A percentile compares a stretch with the other conserved stretches of the same genome.
phyloP scores from a whole-genome alignment of 805 yeast species.

The Grigorovia transvaalensis region DNA sequence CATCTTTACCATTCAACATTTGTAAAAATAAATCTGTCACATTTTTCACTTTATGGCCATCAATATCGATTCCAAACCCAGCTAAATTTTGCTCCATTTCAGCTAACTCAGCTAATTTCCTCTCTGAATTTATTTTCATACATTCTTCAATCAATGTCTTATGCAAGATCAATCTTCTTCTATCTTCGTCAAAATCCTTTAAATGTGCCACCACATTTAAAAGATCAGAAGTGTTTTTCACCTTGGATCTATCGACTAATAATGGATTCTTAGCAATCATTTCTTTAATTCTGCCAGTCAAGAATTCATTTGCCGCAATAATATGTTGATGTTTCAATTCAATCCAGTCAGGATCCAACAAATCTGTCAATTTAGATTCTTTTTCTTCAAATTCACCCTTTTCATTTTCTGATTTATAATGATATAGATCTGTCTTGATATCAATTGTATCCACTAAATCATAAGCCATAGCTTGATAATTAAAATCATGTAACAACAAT shows the following conservation, averaged over 20 bases:
- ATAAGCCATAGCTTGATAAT: constrained; percentile 85
- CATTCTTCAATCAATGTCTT: constrained; percentile 56
- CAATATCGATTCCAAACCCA: constrained; percentile 59
- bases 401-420: constrained; percentile 48
- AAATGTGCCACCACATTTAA: constrained; percentile 65
- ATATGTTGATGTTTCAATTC: constrained; percentile 65
- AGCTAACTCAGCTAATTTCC: constrained; percentile 59
- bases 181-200: constrained; percentile 56
- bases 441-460: constrained; percentile 49
- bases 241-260: constrained; percentile 56
- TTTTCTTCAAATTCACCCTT: constrained; percentile 34
- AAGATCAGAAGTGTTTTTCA: constrained; percentile 58
- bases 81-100: constrained; percentile 79
- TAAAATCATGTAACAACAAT: constrained; percentile 80
- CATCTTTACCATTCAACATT: constrained; percentile 38
- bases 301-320: constrained; percentile 56
- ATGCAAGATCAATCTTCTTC: constrained; percentile 51
- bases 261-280: constrained; percentile 64
- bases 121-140: constrained; percentile 45
- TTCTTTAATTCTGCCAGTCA: constrained; percentile 49
- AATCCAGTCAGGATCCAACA: constrained; percentile 59
- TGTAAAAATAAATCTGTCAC: constrained; percentile 53
- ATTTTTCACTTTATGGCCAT: constrained; percentile 51
- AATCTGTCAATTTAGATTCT: constrained; percentile 42
- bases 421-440: constrained; percentile 36